Evolutionary conservation across 768 basidiomycete species (phyloP).

Genomic region (Mycena rosella): DNA sequence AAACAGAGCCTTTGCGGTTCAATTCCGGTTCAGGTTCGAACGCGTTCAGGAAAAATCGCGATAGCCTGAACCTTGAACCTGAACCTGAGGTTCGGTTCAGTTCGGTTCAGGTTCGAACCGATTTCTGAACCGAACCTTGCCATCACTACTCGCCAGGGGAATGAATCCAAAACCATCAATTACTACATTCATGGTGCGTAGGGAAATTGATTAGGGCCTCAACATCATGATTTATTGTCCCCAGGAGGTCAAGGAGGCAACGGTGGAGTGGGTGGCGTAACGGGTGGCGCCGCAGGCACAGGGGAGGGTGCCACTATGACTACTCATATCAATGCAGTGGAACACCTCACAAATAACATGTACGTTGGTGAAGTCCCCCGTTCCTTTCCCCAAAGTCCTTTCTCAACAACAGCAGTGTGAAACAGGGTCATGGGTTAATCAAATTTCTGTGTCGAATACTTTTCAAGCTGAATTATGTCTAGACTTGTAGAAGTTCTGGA

Average conservation of each 20-base stretch:
- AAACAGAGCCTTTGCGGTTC: too few species aligned
- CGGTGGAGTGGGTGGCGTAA: background rate
- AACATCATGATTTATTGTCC: background rate
- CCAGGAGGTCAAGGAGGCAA: background rate
- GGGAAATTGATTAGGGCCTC: background rate
- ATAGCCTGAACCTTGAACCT: too few species aligned
- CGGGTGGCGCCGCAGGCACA: background rate
- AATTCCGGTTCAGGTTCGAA: too few species aligned
- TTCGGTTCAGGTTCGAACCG: too few species aligned
- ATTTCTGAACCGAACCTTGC: too few species aligned
- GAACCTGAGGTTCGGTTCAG: too few species aligned
- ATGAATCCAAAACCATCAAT: background rate
- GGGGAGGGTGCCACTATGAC: background rate
- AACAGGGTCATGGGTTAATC: background rate
- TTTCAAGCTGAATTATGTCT: background rate
- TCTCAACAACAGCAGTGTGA: background rate
- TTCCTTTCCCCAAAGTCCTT: background rate
- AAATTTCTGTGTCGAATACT: background rate
- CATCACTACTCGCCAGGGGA: background rate
- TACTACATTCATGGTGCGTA: background rate
- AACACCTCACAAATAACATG: background rate
- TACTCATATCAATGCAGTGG: background rate
- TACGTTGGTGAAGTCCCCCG: background rate
- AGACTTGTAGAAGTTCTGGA: background rate
- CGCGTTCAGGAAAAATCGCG: too few species aligned